Conservation (phyloP, 116 monocot species). For the Posidonia oceanica region DNA sequence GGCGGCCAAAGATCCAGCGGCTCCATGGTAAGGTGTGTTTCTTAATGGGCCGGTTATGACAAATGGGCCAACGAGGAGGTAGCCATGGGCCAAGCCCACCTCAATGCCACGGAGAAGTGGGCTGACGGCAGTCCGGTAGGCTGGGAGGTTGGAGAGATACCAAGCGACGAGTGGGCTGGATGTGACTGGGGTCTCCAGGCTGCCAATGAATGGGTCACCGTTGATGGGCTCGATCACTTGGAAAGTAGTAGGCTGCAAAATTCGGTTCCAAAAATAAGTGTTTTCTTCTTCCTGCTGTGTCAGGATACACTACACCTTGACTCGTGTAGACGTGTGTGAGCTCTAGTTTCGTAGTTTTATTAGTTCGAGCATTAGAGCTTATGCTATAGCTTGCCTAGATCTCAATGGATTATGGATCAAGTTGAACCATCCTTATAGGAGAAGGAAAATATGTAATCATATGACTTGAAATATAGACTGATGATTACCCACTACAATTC, state of each 20-base stretch:
- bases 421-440: too few relatives aligned
- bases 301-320: too few relatives aligned
- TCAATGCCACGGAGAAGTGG: constrained; percentile 92
- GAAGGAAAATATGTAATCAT: too few relatives aligned
- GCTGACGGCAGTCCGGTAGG: constrained; percentile 92
- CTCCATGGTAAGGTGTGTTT: constrained; percentile 70
- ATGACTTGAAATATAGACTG: too few relatives aligned
- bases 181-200: constrained; percentile 85
- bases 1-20: constrained; percentile 79
- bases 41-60: constrained; percentile 87
- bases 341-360: too few relatives aligned
- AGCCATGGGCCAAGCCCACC: constrained; percentile 91
- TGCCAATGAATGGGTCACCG: constrained; percentile 93
- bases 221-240: constrained; percentile 94
- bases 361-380: too few relatives aligned
- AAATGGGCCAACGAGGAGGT: constrained; percentile 91
- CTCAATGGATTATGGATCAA: too few relatives aligned
- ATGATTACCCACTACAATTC: too few relatives aligned
- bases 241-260: constrained; percentile 57
- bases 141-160: constrained; percentile 99
- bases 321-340: too few relatives aligned
- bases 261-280: neutral
- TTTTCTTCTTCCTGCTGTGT: neutral
- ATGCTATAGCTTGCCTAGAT: too few relatives aligned
- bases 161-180: constrained; percentile 85